phyloP scores from a whole-genome alignment of 2,329 filamentous ascomycete genomes.

The Sporothrix luriei region DNA sequence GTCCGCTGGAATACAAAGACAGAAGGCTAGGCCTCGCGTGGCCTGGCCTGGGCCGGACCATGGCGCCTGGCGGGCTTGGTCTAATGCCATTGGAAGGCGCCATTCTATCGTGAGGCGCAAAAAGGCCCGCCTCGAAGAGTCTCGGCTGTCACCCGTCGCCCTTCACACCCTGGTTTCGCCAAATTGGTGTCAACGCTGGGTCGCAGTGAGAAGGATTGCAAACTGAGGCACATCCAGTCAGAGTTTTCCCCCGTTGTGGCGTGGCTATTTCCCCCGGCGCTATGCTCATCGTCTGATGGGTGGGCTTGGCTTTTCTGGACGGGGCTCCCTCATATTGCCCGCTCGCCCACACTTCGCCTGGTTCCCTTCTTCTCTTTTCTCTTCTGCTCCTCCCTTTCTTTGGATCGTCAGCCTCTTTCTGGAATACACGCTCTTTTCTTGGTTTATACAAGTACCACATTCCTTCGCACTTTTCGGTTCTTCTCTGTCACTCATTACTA shows the following conservation, averaged over 20 bases:
- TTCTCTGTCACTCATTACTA: constrained; percentile 10
- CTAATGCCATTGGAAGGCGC: constrained; percentile 18
- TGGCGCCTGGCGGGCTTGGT: background rate
- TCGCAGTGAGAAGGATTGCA: constrained; percentile 25
- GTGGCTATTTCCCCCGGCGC: background rate
- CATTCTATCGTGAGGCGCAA: constrained; percentile 25
- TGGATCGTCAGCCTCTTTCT: constrained; percentile 30
- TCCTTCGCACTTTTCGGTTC: constrained; percentile 20
- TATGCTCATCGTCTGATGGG: constrained; percentile 15
- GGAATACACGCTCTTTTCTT: constrained; percentile 23
- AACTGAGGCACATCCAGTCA: constrained; percentile 23
- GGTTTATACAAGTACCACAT: constrained; percentile 27
- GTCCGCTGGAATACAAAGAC: constrained; percentile 1
- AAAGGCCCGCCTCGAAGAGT: background rate
- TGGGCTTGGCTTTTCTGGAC: background rate
- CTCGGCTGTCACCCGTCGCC: background rate
- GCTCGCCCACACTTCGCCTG: background rate
- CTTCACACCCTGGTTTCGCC: background rate
- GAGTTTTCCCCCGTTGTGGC: constrained; percentile 3
- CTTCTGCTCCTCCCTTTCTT: constrained; percentile 25
- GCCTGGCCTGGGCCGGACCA: constrained; percentile 4
- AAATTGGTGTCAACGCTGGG: constrained; percentile 8
- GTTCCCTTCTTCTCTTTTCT: constrained; percentile 19
- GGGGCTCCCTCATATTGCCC: background rate
- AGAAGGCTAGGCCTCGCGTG: constrained; percentile 1